A percentile compares a stretch with the other conserved stretches of the same genome.
Evolutionary conservation across 163 green algal species (phyloP).

Genomic region (Smithsoniella earleae): DNA sequence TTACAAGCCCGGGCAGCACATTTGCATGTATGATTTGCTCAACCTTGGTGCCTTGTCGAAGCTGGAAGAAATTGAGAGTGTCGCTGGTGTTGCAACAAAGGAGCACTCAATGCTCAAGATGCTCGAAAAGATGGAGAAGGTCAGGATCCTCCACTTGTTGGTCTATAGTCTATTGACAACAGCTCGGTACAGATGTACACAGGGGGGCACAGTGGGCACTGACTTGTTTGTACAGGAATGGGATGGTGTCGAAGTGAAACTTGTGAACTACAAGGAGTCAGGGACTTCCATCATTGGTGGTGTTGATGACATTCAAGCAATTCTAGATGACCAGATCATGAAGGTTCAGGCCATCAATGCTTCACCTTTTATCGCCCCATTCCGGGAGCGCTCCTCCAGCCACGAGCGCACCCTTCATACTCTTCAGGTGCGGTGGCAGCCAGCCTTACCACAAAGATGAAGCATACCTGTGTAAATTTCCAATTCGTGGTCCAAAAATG

Average conservation of each 20-base stretch:
- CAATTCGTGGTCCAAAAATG: too few species aligned
- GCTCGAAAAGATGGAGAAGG: constrained; percentile 56
- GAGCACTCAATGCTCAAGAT: constrained; percentile 45
- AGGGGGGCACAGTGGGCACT: background rate
- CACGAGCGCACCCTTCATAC: constrained; percentile 54
- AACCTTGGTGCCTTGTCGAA: constrained; percentile 40
- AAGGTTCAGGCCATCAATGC: constrained; percentile 63
- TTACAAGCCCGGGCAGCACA: constrained; percentile 33
- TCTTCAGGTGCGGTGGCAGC: constrained; percentile 37
- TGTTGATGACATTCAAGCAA: constrained; percentile 55
- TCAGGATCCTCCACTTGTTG: background rate
- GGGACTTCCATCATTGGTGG: constrained; percentile 58
- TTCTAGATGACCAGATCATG: constrained; percentile 65
- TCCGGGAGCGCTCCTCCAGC: constrained; percentile 42
- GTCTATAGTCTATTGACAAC: background rate
- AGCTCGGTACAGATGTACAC: background rate
- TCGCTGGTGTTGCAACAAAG: constrained; percentile 45
- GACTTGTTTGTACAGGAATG: constrained; percentile 39
- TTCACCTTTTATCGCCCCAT: constrained; percentile 52
- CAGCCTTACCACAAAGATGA: background rate
- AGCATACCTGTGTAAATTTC: too few species aligned
- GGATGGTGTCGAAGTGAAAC: constrained; percentile 46
- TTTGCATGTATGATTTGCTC: constrained; percentile 51
- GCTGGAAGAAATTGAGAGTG: constrained; percentile 46
- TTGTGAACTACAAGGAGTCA: constrained; percentile 54